These are phyloP conservation scores for Bjerkandera adusta DNA, from an alignment of 1,284 basidiomycete genomes.

Conservation along the genomic window DNA sequence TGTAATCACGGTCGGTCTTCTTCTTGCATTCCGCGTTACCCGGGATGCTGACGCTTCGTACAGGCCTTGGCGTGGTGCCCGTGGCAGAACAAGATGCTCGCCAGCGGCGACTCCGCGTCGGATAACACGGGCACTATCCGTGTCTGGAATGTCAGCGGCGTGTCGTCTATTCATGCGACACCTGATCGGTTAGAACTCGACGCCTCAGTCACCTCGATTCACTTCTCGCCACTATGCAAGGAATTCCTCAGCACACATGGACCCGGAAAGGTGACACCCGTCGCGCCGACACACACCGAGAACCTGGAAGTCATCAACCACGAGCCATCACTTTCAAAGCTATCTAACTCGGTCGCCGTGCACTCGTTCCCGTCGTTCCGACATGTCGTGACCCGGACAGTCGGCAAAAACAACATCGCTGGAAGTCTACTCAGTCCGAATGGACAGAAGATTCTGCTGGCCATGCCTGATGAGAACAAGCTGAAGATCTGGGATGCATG, in stretches of 20 bases:
- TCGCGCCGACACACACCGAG: slow-evolving; percentile 30
- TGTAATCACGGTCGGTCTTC: slow-evolving; percentile 25
- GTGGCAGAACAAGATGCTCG: slow-evolving; percentile 83
- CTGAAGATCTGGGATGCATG: slow-evolving; percentile 55
- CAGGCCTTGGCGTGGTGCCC: slow-evolving; percentile 92
- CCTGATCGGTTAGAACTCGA: slow-evolving; percentile 56
- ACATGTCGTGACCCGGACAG: slow-evolving; percentile 40
- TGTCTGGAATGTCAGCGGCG: slow-evolving; percentile 64
- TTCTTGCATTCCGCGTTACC: slow-evolving; percentile 6
- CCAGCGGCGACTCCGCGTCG: slow-evolving; percentile 75
- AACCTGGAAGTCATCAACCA: slow-evolving; percentile 20
- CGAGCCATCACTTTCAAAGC: slow-evolving; percentile 9
- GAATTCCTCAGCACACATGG: slow-evolving; percentile 67
- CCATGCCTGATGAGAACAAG: slow-evolving; percentile 46
- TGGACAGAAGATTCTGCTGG: slow-evolving; percentile 46
- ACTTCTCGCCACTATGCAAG: slow-evolving; percentile 30
- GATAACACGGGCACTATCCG: slow-evolving; percentile 70
- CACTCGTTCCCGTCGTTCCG: slow-evolving; percentile 52
- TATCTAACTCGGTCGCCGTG: slow-evolving; percentile 49
- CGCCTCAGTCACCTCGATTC: slow-evolving; percentile 76
- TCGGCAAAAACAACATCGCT: slow-evolving; percentile 40
- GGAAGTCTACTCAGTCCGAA: slow-evolving; percentile 46
- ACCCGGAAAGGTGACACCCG: slow-evolving; percentile 23
- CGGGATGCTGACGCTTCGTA: background rate
- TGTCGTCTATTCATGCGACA: background rate